Base-by-base conservation (phyloP, 2,329 filamentous ascomycete species). In the Bipolaris gigantea region DNA sequence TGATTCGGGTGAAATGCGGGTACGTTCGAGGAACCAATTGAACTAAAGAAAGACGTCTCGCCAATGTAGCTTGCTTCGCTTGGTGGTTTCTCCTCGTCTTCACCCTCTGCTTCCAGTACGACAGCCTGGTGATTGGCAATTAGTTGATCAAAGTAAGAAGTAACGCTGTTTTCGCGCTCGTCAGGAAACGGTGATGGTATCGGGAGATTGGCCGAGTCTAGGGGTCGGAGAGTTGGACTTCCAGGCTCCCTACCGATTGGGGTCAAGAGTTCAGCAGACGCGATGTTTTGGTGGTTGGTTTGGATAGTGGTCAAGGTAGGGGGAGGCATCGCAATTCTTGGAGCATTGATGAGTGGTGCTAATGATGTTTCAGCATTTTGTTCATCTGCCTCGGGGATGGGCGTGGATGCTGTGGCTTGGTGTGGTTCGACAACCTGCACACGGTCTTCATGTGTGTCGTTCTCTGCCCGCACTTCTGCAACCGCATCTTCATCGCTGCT, bases 151-250 rank as follows among this genome's bases (percentile, higher is more conserved):
- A 73, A 62, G 41, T 69, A 75, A 2, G 71, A 73, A 2, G 56
- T 48, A 3, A 47, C 41, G 35, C 50, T 59, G 2, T 38, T 44
- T 23, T 69, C 66, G 8, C 53, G 64, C 18, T 68, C 70, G 0
- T 65, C 70, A 5, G 73, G 73, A 41, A 75, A 75, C 0, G 73
- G 73, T 2, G 73, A 75, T 19, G 72, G 72, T 15, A 75, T 55
- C n/a, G 73, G 72, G 2, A 75, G 62, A 1, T 70, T 72, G 18
- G 70, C 63, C 6, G 72, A 73, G 30, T 72, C 70, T 10, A 72
- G 55, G 0, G 73, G 72, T 21, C 65, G 62, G 8, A 74, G 52
- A 5, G 63, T 68, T 39, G 72, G 72, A 53, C 71, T 74, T 30
- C 58, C 60, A n/a, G 72, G 72, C 51, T 71, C 69, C 51, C 53